Conservation (phyloP, 352 stramenopile species). For the Pilasporangium apinafurcum region DNA sequence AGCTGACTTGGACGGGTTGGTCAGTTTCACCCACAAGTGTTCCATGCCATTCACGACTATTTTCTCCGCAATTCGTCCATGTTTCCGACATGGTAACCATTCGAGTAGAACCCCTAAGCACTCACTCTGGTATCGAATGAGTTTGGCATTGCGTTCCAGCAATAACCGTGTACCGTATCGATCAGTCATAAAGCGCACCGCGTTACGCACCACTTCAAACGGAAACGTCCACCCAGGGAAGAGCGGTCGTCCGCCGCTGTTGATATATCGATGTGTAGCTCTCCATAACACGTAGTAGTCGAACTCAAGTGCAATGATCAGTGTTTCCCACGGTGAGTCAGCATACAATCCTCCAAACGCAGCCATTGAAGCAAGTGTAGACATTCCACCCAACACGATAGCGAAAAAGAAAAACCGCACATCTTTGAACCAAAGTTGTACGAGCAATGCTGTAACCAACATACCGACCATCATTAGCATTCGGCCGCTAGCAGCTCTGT, state of each 20-base stretch:
- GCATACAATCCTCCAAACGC: too few relatives aligned
- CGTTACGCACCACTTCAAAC: constrained; percentile 16
- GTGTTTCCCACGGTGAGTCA: too few relatives aligned
- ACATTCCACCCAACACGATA: too few relatives aligned
- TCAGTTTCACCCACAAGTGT: constrained; percentile 21
- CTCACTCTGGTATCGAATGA: constrained; percentile 15
- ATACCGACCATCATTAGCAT: too few relatives aligned
- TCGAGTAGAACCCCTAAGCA: constrained; percentile 12
- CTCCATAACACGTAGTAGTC: too few relatives aligned
- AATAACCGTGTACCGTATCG: constrained; percentile 17
- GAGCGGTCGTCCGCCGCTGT: constrained; percentile 11
- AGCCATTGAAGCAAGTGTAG: too few relatives aligned
- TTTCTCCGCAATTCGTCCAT: constrained; percentile 13
- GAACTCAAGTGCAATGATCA: too few relatives aligned
- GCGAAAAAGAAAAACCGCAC: too few relatives aligned
- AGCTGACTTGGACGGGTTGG: not conserved
- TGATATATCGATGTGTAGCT: too few relatives aligned
- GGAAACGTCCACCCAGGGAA: constrained; percentile 27
- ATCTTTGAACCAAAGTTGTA: too few relatives aligned
- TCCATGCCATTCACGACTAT: constrained; percentile 23
- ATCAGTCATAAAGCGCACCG: constrained; percentile 11
- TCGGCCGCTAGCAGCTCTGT: too few relatives aligned
- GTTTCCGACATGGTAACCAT: constrained; percentile 12
- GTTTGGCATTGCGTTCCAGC: constrained; percentile 7
- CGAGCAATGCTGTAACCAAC: too few relatives aligned